phyloP scores from a whole-genome alignment of 106 monocot species.

The Platanthera zijinensis region DNA sequence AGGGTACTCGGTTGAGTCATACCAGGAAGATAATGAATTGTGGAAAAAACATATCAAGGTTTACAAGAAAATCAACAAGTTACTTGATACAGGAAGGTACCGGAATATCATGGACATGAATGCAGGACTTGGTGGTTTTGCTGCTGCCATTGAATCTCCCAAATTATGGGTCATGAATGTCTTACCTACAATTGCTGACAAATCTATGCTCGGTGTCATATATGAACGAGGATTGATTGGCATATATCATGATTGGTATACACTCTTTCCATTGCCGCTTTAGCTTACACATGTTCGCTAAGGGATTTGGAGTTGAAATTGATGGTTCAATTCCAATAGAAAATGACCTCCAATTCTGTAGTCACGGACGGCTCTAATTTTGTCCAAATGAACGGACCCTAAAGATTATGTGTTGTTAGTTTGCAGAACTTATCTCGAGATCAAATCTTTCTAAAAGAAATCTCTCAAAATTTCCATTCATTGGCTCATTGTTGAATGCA shows the following conservation, averaged over 20 bases:
- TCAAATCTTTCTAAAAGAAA: background rate
- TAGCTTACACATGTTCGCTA: background rate
- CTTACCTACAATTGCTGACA: conserved; percentile 19
- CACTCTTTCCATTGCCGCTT: background rate
- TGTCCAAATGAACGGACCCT: too few relatives aligned
- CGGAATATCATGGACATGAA: conserved; percentile 34
- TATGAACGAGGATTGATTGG: conserved; percentile 28
- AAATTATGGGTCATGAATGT: conserved; percentile 27
- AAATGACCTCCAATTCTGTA: too few relatives aligned
- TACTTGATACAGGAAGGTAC: conserved; percentile 25
- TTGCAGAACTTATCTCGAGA: background rate
- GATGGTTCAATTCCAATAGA: too few relatives aligned
- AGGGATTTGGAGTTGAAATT: too few relatives aligned
- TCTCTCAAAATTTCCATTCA: background rate
- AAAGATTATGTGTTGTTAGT: background rate
- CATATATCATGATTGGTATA: conserved; percentile 31
- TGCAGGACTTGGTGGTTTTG: conserved; percentile 23
- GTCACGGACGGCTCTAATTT: too few relatives aligned
- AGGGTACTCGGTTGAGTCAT: conserved; percentile 15
- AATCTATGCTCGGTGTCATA: conserved; percentile 19
- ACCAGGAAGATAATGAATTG: conserved; percentile 12
- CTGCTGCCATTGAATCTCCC: conserved; percentile 21
- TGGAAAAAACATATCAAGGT: conserved; percentile 21
- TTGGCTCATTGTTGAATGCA: background rate
- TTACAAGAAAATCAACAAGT: conserved; percentile 24